Conservation (phyloP, 2,329 filamentous ascomycete genomes). For the Calycina herbarum region DNA sequence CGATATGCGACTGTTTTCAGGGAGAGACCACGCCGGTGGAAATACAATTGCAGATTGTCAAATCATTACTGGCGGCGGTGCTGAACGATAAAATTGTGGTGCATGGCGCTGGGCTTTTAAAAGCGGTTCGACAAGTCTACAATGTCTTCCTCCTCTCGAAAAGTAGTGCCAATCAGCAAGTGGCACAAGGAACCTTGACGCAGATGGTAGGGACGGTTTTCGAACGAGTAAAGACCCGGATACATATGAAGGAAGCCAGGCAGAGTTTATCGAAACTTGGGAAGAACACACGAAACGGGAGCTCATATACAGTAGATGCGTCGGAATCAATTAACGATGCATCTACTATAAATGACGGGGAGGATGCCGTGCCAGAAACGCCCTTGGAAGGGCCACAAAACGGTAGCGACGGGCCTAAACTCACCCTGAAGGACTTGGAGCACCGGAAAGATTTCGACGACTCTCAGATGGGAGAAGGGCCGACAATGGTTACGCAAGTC, state of each 20-base stretch:
- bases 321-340: slow-evolving; percentile 32
- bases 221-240: slow-evolving; percentile 82
- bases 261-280: slow-evolving; percentile 46
- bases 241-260: slow-evolving; percentile 84
- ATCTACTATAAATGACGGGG: slow-evolving; percentile 27
- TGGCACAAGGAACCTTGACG: slow-evolving; percentile 93
- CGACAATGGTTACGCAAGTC: slow-evolving; percentile 65
- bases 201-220: slow-evolving; percentile 99
- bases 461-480: slow-evolving; percentile 64
- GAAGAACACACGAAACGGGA: slow-evolving; percentile 33
- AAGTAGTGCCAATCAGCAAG: slow-evolving; percentile 91
- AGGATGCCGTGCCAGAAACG: slow-evolving; percentile 30
- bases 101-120: slow-evolving; percentile 90
- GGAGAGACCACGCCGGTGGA: slow-evolving; percentile 90
- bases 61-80: slow-evolving; percentile 91
- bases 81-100: slow-evolving; percentile 99
- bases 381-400: slow-evolving; percentile 28
- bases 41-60: slow-evolving; percentile 96
- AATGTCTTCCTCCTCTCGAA: slow-evolving; percentile 97
- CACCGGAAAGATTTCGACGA: slow-evolving; percentile 66
- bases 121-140: slow-evolving; percentile 96
- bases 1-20: slow-evolving; percentile 98
- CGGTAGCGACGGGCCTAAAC: slow-evolving; percentile 49
- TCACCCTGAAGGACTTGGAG: slow-evolving; percentile 67
- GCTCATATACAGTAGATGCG: slow-evolving; percentile 36